Base-by-base conservation (phyloP, 257 asterid species). In the Paraleonurus japonicus region DNA sequence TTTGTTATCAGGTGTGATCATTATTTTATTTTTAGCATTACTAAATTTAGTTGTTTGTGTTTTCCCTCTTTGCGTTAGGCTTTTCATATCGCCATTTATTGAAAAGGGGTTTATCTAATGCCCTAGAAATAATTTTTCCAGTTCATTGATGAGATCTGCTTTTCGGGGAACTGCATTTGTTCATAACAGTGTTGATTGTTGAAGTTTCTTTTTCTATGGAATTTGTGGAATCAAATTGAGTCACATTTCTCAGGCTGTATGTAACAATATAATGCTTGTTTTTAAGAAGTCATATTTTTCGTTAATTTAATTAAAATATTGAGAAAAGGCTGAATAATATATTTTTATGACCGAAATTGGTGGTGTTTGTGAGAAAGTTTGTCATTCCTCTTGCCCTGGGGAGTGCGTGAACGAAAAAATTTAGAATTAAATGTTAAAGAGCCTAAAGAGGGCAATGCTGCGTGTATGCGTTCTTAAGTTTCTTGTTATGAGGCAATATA, bases 81-180 rank as follows among this genome's bases (percentile, higher is more conserved):
- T 6, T 48, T 13, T 76, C 43, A 59, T 50, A 12, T 58, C 20
- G 43, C 64, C 58, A 11, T 55, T 54, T 19, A 9, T 45, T 35
- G 30, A 17, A 17, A 53, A 12, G 32, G 75, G 63, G 53, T 62
- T 65, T 27, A 50, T 58, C 32, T 83, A 48, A 37, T 62, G 26
- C 63, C 64, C 69, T 28, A 48, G 62, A 37, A 47, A 65, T 80
- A 20, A 54, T 62, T 28, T n/a, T 69, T 71, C 5, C 43, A 58
- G 66, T 67, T 79, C 60, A 72, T 63, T 23, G 41, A 33, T 58
- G 80, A 73, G 90, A 84, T 85, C 88, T 76, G 76, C 61, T 75
- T 67, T 76, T 6, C 51, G 74, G 77, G 76, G 65, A 65, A 63
- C 84, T 72, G 79, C 76, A 76, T 74, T 69, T 63, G 61, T 45